phyloP scores from a whole-genome alignment of 2,329 filamentous ascomycete species.

The Cladosporium sp. region DNA sequence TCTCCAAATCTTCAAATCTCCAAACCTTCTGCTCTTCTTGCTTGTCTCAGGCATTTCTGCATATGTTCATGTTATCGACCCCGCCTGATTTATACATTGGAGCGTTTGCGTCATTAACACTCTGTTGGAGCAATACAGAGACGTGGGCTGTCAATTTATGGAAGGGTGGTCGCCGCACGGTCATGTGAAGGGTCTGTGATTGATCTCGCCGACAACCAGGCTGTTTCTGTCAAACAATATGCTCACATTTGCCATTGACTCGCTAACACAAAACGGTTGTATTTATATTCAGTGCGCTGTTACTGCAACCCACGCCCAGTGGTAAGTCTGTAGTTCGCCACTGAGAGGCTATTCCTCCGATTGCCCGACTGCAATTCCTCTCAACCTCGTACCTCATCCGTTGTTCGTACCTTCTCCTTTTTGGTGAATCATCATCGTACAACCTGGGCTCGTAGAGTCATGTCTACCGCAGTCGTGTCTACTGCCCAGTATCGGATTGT shows the following conservation, averaged over 20 bases:
- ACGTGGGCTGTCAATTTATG: too few relatives aligned
- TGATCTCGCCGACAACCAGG: neutral
- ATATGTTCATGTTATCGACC: neutral
- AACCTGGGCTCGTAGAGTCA: neutral
- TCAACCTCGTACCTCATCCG: neutral
- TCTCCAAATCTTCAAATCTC: neutral
- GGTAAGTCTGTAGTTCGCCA: neutral
- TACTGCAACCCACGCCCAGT: neutral
- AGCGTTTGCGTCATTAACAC: neutral
- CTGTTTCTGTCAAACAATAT: neutral
- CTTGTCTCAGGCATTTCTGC: neutral
- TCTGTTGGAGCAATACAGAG: neutral
- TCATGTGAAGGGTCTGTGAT: neutral
- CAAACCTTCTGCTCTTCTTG: too few relatives aligned
- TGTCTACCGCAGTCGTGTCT: too few relatives aligned
- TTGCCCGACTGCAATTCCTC: neutral
- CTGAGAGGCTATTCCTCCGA: neutral
- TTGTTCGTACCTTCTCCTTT: neutral
- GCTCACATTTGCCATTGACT: neutral
- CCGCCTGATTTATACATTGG: neutral
- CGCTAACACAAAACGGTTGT: neutral
- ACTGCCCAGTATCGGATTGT: neutral
- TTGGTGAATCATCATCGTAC: neutral
- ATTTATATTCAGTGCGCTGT: neutral
- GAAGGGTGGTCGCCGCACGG: neutral